Percentiles rank a stretch among this genome's conserved stretches.
Evolutionary conservation across 495 filamentous ascomycete genomes (phyloP).

Genomic region (Bryoglossum gracile): DNA sequence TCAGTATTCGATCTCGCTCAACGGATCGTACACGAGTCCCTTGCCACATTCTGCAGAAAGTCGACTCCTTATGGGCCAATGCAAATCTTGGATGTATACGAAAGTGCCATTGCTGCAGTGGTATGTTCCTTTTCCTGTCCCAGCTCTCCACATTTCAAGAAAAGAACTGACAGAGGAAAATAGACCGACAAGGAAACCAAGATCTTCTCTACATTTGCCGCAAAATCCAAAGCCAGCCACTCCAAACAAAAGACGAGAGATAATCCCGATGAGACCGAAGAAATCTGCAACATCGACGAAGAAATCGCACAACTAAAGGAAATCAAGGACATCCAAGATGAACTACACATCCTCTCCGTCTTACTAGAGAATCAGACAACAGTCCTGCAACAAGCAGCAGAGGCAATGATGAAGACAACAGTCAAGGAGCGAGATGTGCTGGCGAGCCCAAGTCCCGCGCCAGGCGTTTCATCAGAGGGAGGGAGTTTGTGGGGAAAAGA

Average conservation of each 20-base stretch:
- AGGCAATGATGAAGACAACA: not conserved
- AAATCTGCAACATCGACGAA: constrained; percentile 4
- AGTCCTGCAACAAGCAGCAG: constrained; percentile 1
- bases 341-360: constrained; percentile 11
- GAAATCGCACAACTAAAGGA: constrained; percentile 14
- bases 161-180: too few species aligned
- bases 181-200: constrained; percentile 7
- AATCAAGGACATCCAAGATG: constrained; percentile 15
- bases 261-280: too few species aligned
- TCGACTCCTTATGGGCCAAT: constrained; percentile 2
- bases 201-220: constrained; percentile 1
- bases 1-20: constrained; percentile 4
- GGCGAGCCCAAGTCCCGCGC: too few species aligned
- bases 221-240: not conserved
- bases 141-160: too few species aligned
- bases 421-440: not conserved
- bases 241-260: not conserved
- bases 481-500: too few species aligned
- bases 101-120: constrained; percentile 6
- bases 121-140: too few species aligned
- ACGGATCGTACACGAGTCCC: constrained; percentile 3
- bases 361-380: constrained; percentile 1
- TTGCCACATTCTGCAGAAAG: constrained; percentile 1
- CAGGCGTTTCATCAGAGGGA: too few species aligned
- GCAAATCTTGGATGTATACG: constrained; percentile 10